These are phyloP conservation scores for Cladosporium sp. DNA, from an alignment of 2,329 filamentous ascomycete species.

Conservation along the genomic window DNA sequence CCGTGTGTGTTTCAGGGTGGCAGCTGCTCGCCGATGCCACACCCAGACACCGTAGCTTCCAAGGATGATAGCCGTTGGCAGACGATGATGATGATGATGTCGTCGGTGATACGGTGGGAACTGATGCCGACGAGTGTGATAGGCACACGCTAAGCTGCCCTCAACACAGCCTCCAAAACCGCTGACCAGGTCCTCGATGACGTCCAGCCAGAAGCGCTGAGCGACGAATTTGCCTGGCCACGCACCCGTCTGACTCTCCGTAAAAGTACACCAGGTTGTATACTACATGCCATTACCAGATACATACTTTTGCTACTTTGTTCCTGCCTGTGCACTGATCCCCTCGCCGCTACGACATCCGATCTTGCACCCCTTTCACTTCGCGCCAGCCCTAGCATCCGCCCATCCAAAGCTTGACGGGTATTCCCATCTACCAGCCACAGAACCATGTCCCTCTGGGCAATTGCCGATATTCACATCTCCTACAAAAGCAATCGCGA, in stretches of 20 bases:
- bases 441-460: conserved; percentile 38
- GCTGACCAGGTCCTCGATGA: conserved; percentile 10
- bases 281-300: neutral
- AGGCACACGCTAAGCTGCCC: conserved; percentile 9
- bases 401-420: conserved; percentile 12
- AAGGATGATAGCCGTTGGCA: neutral
- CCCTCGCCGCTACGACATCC: neutral
- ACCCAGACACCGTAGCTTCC: neutral
- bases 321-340: neutral
- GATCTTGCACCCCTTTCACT: neutral
- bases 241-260: conserved; percentile 14
- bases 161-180: conserved; percentile 12
- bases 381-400: conserved; percentile 13
- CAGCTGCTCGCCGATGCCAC: neutral
- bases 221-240: conserved; percentile 8
- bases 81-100: conserved; percentile 1
- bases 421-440: conserved; percentile 19
- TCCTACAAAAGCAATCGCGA: conserved; percentile 49
- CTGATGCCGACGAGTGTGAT: conserved; percentile 5
- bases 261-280: neutral
- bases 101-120: neutral
- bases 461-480: conserved; percentile 49
- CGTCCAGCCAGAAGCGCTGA: conserved; percentile 10
- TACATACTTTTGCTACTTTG: conserved; percentile 6
- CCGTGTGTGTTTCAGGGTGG: conserved; percentile 5